phyloP scores from a whole-genome alignment of 177 flowering plant species.

The Vitis hybrid region DNA sequence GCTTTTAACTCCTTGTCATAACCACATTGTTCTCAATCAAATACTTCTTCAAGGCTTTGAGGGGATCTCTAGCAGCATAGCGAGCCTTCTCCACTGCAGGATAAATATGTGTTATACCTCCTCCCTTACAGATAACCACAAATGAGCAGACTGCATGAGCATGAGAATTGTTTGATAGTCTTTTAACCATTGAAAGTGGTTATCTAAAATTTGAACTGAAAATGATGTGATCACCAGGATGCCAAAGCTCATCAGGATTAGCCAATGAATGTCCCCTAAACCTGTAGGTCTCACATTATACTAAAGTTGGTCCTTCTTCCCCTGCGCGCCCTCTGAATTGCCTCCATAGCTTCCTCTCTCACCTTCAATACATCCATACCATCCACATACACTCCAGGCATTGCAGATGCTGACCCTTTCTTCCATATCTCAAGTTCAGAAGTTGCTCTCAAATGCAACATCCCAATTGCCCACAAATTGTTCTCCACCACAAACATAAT shows the following conservation, averaged over 20 bases:
- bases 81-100: constrained; percentile 62
- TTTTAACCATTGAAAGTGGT: no score
- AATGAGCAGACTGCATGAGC: neutral
- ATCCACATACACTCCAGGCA: constrained; percentile 98
- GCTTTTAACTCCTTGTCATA: constrained; percentile 58
- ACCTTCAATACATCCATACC: constrained; percentile 99
- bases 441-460: constrained; percentile 90
- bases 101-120: no score
- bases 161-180: constrained; percentile 1
- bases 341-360: constrained; percentile 90
- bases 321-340: constrained; percentile 79
- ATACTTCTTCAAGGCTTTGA: constrained; percentile 62
- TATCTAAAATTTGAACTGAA: no score
- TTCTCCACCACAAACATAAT: constrained; percentile 94
- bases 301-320: constrained; percentile 90
- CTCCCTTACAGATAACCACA: neutral
- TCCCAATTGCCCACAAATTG: constrained; percentile 98
- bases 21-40: constrained; percentile 20
- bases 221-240: constrained; percentile 55
- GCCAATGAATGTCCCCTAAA: constrained; percentile 96
- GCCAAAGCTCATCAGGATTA: constrained; percentile 97
- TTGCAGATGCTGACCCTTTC: constrained; percentile 93
- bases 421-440: constrained; percentile 93
- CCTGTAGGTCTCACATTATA: constrained; percentile 92
- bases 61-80: constrained; percentile 63